Conservation (phyloP, 768 basidiomycete genomes). For the Boletellus ananiceps region DNA sequence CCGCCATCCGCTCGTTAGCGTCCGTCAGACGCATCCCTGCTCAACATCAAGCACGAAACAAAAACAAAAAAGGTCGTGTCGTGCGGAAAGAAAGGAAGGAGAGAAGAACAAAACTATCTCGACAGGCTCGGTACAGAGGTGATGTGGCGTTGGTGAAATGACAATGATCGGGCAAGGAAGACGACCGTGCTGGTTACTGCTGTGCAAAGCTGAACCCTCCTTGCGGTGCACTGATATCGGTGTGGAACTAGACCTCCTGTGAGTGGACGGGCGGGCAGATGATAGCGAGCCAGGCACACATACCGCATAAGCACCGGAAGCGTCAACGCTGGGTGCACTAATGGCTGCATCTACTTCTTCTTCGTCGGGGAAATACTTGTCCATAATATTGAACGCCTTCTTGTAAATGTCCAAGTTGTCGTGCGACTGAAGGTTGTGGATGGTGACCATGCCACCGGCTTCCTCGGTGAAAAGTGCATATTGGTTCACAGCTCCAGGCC, state of each 20-base stretch:
- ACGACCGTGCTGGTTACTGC: conserved; percentile 33
- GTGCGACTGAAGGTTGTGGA: conserved; percentile 98
- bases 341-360: conserved; percentile 88
- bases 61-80: conserved; percentile 10
- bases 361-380: conserved; percentile 98
- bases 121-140: conserved; percentile 7
- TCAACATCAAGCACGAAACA: conserved; percentile 23
- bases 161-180: conserved; percentile 11
- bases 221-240: conserved; percentile 82
- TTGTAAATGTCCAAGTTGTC: conserved; percentile 99
- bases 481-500: conserved; percentile 81
- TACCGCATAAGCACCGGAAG: conserved; percentile 71
- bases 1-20: conserved; percentile 21
- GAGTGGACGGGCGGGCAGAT: conserved; percentile 1
- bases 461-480: conserved; percentile 96
- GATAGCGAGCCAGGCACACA: conserved; percentile 26
- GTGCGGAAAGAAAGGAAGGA: conserved; percentile 6
- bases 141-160: conserved; percentile 23
- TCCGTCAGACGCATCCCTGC: conserved; percentile 33
- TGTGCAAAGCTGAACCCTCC: conserved; percentile 95
- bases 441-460: conserved; percentile 97
- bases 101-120: conserved; percentile 4
- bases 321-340: conserved; percentile 68
- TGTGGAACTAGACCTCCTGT: conserved; percentile 58
- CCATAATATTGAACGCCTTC: conserved; percentile 98